Percentiles rank a stretch among this genome's conserved stretches.
Evolutionary conservation across 1,284 basidiomycete species (phyloP).

Genomic region (Rhodofomes roseus): DNA sequence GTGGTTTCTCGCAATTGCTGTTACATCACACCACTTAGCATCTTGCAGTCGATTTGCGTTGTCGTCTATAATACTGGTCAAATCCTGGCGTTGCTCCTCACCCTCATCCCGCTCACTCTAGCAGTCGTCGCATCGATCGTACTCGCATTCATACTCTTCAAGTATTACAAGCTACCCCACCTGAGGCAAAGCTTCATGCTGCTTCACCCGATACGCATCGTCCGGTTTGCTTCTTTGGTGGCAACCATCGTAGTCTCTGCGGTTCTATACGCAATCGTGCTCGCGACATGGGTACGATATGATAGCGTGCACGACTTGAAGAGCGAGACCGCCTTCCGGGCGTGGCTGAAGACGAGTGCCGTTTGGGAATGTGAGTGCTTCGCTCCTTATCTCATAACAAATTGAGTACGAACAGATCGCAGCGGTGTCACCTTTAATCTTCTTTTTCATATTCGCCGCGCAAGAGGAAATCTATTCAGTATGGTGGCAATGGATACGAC

Average conservation of each 20-base stretch:
- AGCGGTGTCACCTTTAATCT: slow-evolving; percentile 21
- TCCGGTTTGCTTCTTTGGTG: slow-evolving; percentile 21
- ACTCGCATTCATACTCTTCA: slow-evolving; percentile 17
- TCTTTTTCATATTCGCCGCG: slow-evolving; percentile 25
- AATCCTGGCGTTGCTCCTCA: slow-evolving; percentile 19
- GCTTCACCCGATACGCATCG: slow-evolving; percentile 16
- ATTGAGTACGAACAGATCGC: not conserved
- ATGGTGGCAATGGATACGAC: slow-evolving; percentile 12
- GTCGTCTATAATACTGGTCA: slow-evolving; percentile 16
- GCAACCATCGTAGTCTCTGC: slow-evolving; percentile 21
- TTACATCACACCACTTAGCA: not conserved
- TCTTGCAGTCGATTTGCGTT: slow-evolving; percentile 18
- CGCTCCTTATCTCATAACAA: not conserved
- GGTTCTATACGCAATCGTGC: slow-evolving; percentile 17
- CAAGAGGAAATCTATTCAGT: slow-evolving; percentile 24
- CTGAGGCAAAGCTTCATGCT: slow-evolving; percentile 8
- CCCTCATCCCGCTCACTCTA: slow-evolving; percentile 18
- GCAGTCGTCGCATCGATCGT: slow-evolving; percentile 14
- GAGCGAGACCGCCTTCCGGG: not conserved
- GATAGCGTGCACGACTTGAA: not conserved
- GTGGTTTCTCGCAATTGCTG: not conserved
- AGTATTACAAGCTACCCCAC: slow-evolving; percentile 17
- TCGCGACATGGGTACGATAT: slow-evolving; percentile 17
- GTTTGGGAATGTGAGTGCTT: slow-evolving; percentile 23
- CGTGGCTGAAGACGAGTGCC: slow-evolving; percentile 12